Percentiles rank a stretch among this genome's conserved stretches.
These are phyloP conservation scores for Barnettozyma populi DNA, from an alignment of 805 yeast genomes.

Conservation along the genomic window DNA sequence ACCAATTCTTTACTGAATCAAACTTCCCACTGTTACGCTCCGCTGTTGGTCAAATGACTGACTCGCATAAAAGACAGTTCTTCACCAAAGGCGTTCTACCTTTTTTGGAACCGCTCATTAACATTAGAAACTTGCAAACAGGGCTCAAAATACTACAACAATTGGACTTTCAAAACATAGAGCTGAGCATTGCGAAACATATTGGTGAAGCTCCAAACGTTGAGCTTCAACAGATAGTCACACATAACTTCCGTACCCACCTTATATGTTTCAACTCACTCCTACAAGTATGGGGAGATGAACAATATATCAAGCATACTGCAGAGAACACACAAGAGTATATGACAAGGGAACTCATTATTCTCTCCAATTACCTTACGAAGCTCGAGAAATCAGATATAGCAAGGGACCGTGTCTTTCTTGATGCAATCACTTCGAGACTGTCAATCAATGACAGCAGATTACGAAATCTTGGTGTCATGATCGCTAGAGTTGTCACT, in stretches of 20 bases:
- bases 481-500: constrained; percentile 46
- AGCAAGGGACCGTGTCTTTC: constrained; percentile 34
- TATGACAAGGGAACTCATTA: constrained; percentile 42
- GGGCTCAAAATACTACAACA: constrained; percentile 10
- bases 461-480: constrained; percentile 49
- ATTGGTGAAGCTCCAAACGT: constrained; percentile 6
- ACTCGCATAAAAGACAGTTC: constrained; percentile 16
- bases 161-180: constrained; percentile 8
- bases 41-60: constrained; percentile 5
- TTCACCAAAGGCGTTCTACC: constrained; percentile 15
- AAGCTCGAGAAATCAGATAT: constrained; percentile 25
- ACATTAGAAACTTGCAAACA: constrained; percentile 7
- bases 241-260: constrained; percentile 6
- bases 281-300: constrained; percentile 33
- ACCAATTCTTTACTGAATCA: constrained; percentile 9
- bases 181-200: constrained; percentile 4
- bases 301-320: constrained; percentile 31
- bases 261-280: constrained; percentile 5
- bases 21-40: constrained; percentile 5
- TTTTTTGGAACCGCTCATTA: constrained; percentile 10
- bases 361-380: constrained; percentile 27
- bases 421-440: constrained; percentile 47
- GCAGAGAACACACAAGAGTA: constrained; percentile 40
- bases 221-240: constrained; percentile 13
- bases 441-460: constrained; percentile 42